Conservation (phyloP, 192 early-diverging fungal species). For the Coemansia aciculifera region DNA sequence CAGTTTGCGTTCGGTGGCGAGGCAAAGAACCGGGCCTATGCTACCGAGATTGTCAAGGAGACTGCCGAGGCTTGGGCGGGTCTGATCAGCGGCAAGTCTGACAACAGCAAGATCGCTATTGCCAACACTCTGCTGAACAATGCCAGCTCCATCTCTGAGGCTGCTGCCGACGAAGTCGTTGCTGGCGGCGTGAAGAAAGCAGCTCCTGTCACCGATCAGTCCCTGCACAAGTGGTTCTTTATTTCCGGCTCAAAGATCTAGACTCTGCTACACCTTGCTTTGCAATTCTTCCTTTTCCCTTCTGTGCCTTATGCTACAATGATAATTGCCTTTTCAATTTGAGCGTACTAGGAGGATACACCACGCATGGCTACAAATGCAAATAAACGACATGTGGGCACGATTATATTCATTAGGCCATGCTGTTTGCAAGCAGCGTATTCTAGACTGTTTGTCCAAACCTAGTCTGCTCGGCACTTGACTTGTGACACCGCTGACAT, state of each 20-base stretch:
- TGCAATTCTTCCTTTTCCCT: too few species aligned
- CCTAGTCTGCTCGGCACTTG: background rate
- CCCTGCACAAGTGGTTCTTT: slow-evolving; percentile 99
- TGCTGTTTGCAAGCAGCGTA: background rate
- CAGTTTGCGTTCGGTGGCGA: slow-evolving; percentile 96
- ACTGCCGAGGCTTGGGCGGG: slow-evolving; percentile 92
- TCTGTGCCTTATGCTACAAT: too few species aligned
- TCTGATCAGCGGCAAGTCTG: slow-evolving; percentile 72
- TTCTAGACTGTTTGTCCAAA: background rate
- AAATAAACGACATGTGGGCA: background rate
- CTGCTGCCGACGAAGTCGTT: slow-evolving; percentile 59
- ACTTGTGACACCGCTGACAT: background rate
- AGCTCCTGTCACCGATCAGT: slow-evolving; percentile 39
- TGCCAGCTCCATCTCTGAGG: slow-evolving; percentile 67
- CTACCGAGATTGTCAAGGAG: slow-evolving; percentile 87
- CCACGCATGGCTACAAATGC: background rate
- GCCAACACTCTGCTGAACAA: slow-evolving; percentile 71
- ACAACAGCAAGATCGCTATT: slow-evolving; percentile 72
- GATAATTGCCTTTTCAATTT: too few species aligned
- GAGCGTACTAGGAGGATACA: too few species aligned
- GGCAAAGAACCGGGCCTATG: slow-evolving; percentile 83
- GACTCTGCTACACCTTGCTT: background rate
- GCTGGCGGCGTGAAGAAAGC: slow-evolving; percentile 56
- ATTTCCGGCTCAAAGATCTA: slow-evolving; percentile 72
- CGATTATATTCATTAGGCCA: background rate